Evolutionary conservation across 495 filamentous ascomycete genomes (phyloP).

Genomic region (Podospora appendiculata): DNA sequence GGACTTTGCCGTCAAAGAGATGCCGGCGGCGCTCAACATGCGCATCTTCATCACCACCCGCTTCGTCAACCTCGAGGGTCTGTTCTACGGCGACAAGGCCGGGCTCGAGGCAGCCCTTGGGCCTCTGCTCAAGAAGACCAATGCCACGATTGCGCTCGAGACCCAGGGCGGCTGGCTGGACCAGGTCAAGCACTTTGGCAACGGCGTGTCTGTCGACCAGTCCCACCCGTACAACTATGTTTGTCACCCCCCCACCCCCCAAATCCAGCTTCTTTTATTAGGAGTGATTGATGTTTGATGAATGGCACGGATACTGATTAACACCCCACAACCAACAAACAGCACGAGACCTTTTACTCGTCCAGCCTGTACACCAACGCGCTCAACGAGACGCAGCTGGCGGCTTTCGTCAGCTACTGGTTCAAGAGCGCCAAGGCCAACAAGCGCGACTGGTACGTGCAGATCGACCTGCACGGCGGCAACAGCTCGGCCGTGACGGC

Average conservation of each 20-base stretch:
- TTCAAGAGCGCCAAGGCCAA: slow-evolving; percentile 33
- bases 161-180: slow-evolving; percentile 31
- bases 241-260: no score
- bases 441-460: slow-evolving; percentile 37
- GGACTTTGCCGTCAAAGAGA: slow-evolving; percentile 27
- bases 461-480: slow-evolving; percentile 39
- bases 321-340: background rate
- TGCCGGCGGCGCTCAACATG: slow-evolving; percentile 39
- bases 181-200: slow-evolving; percentile 34
- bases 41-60: slow-evolving; percentile 31
- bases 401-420: slow-evolving; percentile 35
- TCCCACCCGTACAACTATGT: slow-evolving; percentile 17
- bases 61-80: slow-evolving; percentile 35
- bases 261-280: background rate
- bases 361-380: slow-evolving; percentile 28
- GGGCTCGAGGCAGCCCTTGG: slow-evolving; percentile 24
- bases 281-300: background rate
- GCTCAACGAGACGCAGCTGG: slow-evolving; percentile 26
- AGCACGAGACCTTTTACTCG: slow-evolving; percentile 43
- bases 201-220: slow-evolving; percentile 30
- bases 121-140: slow-evolving; percentile 27
- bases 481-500: slow-evolving; percentile 31
- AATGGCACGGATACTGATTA: background rate
- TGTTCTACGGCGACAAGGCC: slow-evolving; percentile 33
- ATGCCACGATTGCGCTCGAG: slow-evolving; percentile 21